Evolutionary conservation across 805 yeast species (phyloP).

Genomic region (Dipodascus albidus): DNA sequence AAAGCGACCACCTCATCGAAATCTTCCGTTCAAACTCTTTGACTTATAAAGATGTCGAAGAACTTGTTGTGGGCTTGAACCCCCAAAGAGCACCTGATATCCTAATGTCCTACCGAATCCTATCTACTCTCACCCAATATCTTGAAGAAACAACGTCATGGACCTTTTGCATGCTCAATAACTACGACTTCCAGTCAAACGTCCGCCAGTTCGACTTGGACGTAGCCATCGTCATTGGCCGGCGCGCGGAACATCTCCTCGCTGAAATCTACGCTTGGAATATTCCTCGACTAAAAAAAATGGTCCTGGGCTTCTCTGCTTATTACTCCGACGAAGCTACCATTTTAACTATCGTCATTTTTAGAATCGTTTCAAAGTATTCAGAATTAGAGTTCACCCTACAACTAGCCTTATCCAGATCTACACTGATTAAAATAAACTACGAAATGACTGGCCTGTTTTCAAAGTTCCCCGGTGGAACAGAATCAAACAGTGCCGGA

Average conservation of each 20-base stretch:
- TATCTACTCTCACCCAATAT: slow-evolving; percentile 14
- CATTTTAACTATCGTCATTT: slow-evolving; percentile 21
- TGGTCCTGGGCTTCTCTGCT: slow-evolving; percentile 14
- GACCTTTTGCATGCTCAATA: slow-evolving; percentile 18
- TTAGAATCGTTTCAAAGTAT: slow-evolving; percentile 18
- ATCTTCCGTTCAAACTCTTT: slow-evolving; percentile 7
- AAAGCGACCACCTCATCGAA: slow-evolving; percentile 14
- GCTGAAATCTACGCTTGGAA: slow-evolving; percentile 19
- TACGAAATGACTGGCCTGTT: slow-evolving; percentile 18
- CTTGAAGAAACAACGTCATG: slow-evolving; percentile 21
- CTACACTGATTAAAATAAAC: slow-evolving; percentile 22
- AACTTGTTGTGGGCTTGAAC: slow-evolving; percentile 10
- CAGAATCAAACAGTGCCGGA: not conserved
- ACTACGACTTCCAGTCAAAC: slow-evolving; percentile 18
- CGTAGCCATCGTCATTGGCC: slow-evolving; percentile 18
- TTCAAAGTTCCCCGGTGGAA: slow-evolving; percentile 8
- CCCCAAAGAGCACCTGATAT: slow-evolving; percentile 14
- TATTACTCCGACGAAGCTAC: slow-evolving; percentile 19
- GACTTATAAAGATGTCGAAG: slow-evolving; percentile 9
- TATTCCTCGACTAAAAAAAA: slow-evolving; percentile 17
- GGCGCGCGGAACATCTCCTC: slow-evolving; percentile 15
- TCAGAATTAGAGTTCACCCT: slow-evolving; percentile 19
- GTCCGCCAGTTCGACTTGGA: slow-evolving; percentile 16
- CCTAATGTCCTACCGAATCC: slow-evolving; percentile 12
- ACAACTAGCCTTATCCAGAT: slow-evolving; percentile 21